Base-by-base conservation (phyloP, 2,329 filamentous ascomycete genomes). In the Paradendryphiella salina region DNA sequence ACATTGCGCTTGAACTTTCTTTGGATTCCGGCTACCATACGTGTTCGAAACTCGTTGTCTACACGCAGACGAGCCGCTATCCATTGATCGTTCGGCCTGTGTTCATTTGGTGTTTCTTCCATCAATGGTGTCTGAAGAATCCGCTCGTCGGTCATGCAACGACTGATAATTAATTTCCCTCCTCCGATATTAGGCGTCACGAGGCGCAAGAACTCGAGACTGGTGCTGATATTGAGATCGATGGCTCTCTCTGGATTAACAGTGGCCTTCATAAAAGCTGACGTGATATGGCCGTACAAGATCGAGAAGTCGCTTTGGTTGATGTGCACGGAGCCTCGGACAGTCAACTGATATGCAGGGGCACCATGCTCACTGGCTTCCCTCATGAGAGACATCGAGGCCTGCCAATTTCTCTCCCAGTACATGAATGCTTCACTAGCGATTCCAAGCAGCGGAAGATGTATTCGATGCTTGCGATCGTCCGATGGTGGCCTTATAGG, bases 391-490 rank as follows among this genome's bases (percentile, higher is more conserved):
- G 76, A 73, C 54, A 80, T 76, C 8, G 87, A 77, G 29, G 80
- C 77, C 33, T 82, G 73, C 62, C 85, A 86, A 54, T 87, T 88
- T 2, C 78, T 75, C 17, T 81, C 78, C 85, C 85, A 88, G 70
- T 87, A 85, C 77, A 86, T 86, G 72, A 88, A 88, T 0, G 84
- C 85, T 67, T 88, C 85, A 5, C 80, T 83, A 40, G 85, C 86
- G 63, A 88, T 83, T 3, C 81, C 82, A 5, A 88, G 75, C 6
- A 88, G 63, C 4, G 85, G 85, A 10, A 79, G 76, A 31, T 75
- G 73, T 36, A 81, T 78, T 13, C 76, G 74, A 48, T 80, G 74
- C 3, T 75, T 61, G 1, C 75, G 71, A 14, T 77, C 73, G 23
- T 80, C 76, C 3, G 66, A 65, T 1, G 71, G 66, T 46, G 78